These are phyloP conservation scores for Diaporthe aspalathi DNA, from an alignment of 2,329 filamentous ascomycete genomes.

Conservation along the genomic window DNA sequence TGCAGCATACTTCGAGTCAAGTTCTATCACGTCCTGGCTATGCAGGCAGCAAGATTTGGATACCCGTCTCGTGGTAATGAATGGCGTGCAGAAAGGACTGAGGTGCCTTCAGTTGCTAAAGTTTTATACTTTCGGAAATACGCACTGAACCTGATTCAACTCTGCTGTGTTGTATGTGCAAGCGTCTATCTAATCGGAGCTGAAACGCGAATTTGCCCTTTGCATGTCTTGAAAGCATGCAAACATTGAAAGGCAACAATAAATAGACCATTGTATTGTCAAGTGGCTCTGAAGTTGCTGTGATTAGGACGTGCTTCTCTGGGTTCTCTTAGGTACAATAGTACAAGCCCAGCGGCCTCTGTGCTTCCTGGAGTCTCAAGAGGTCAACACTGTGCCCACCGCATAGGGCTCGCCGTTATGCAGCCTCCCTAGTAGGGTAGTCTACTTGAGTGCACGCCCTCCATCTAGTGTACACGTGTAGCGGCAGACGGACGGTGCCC, in stretches of 20 bases:
- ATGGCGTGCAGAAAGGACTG: no score
- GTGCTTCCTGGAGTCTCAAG: no score
- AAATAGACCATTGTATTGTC: not conserved
- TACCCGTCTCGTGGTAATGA: no score
- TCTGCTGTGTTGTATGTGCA: not conserved
- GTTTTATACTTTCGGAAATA: not conserved
- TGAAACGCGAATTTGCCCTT: not conserved
- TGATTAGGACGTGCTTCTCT: not conserved
- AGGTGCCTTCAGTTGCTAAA: not conserved
- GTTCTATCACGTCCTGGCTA: not conserved
- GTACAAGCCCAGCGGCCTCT: not conserved
- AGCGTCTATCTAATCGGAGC: not conserved
- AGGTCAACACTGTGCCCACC: not conserved
- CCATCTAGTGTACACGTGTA: no score
- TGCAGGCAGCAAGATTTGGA: not conserved
- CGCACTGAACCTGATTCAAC: no score
- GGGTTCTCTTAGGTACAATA: not conserved
- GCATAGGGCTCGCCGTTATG: not conserved
- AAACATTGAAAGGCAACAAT: not conserved
- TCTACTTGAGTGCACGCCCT: not conserved
- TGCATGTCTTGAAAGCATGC: not conserved
- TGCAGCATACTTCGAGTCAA: not conserved
- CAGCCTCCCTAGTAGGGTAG: no score
- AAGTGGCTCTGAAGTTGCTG: not conserved
- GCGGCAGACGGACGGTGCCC: not conserved